Conservation (phyloP, 495 filamentous ascomycete genomes). For the Hypoxylon perforatum region DNA sequence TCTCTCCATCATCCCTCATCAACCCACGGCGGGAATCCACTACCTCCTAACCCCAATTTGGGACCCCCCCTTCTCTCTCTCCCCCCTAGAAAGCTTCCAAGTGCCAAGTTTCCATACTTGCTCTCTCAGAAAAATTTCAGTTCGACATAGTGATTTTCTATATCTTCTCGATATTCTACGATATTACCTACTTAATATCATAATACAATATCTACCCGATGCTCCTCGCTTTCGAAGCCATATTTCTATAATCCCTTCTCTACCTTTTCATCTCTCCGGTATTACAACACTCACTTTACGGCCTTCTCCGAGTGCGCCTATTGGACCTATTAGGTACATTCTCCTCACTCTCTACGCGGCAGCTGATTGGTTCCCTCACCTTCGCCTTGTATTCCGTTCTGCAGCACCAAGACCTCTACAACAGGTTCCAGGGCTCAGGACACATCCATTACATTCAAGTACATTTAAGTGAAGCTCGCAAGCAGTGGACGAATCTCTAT, state of each 20-base stretch:
- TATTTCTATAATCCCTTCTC: slow-evolving; percentile 11
- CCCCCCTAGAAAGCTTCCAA: slow-evolving; percentile 19
- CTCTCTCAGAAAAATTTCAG: slow-evolving; percentile 15
- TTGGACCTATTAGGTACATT: slow-evolving; percentile 25
- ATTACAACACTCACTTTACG: slow-evolving; percentile 20
- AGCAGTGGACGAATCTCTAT: neutral
- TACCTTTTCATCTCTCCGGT: neutral
- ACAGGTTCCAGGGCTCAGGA: neutral
- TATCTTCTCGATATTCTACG: slow-evolving; percentile 34
- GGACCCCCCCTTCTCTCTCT: slow-evolving; percentile 6
- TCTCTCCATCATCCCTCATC: slow-evolving; percentile 2
- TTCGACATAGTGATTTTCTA: slow-evolving; percentile 24
- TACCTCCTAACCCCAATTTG: slow-evolving; percentile 8
- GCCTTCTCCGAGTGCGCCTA: slow-evolving; percentile 33
- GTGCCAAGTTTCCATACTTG: slow-evolving; percentile 41
- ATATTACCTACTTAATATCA: slow-evolving; percentile 31
- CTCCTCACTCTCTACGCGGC: slow-evolving; percentile 24
- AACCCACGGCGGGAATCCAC: neutral
- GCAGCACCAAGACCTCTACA: slow-evolving; percentile 28
- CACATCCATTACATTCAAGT: slow-evolving; percentile 8
- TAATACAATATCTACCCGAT: slow-evolving; percentile 25
- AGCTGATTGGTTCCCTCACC: slow-evolving; percentile 34
- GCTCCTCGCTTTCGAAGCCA: slow-evolving; percentile 21
- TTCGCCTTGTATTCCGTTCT: slow-evolving; percentile 28
- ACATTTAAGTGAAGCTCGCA: slow-evolving; percentile 16